Base-by-base conservation (phyloP, 306 rosid species). In the Fagus sylvatica region DNA sequence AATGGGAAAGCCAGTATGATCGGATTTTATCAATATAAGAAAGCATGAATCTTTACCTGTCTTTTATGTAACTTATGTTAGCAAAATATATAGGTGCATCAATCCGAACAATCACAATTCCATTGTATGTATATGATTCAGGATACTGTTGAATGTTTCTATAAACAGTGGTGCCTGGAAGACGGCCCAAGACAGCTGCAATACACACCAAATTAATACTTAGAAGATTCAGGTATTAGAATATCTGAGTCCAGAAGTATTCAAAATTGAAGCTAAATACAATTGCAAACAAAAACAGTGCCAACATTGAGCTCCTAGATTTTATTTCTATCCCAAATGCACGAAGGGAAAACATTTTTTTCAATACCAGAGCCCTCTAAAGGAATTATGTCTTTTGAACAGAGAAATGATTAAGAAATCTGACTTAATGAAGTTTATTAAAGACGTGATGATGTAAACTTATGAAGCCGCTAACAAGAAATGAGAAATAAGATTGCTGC, bases 1-100 rank as follows among this genome's bases (percentile, higher is more conserved):
- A 74, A 41, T n/a, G 40, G 22, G 19, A 69, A 69, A 49, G 60
- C 16, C 83, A 71, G 46, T 30, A 3, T 61, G n/a, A 22, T 32
- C 9, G 1, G 53, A 60, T 46, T 48, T 36, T 11, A 75, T 30
- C 16, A 74, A 74, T 60, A 71, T 68, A 55, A 56, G 4, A 30
- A 48, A 81, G 55, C 36, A 39, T 13, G 70, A 71, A 40, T 49
- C 2, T 55, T 74, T 82, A 95, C 99, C 99, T 95, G 88, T 92
- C 98, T 83, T 93, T 95, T 83, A 93, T 87, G 91, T 83, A 93
- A 84, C 97, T 89, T 39, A 76, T 92, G 82, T 91, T 91, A 16
- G 99, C 99, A 82, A 95, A 95, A 82, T 95, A 95, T 74, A 95
- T 89, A 59, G 99, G 99, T 68, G 99, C 89, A 84, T 95, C 99